Evolutionary conservation across 2,329 filamentous ascomycete species (phyloP), one percentile per base, ranked within the genome.

Genomic region (Cryphonectria nitschkei): DNA sequence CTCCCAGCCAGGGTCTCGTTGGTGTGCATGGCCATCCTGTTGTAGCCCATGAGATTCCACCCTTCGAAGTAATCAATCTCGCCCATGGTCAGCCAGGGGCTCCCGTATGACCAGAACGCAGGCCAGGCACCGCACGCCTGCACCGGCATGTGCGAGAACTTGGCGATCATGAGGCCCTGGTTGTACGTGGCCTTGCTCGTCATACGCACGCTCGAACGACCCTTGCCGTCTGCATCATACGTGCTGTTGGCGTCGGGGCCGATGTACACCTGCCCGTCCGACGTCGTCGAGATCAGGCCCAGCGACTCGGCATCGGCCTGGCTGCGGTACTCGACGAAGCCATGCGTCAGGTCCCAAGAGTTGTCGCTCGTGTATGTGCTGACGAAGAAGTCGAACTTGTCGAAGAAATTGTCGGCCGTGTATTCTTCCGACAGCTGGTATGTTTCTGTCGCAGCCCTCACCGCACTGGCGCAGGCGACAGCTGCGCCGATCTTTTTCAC

Each of bases 271-370:
- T 46, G 46, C 8, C 65, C 65, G 34, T 74, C 74, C 26, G 79
- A 72, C n/a, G 74, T 78, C 26, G 76, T 78, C 32, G 76, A 75
- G 66, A 82, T 75, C 6, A 85, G 76, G 26, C 80, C 80, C 37
- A 81, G 75, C 4, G 68, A 70, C 16, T 76, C 62, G 22, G 84
- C 84, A 26, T 80, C 77, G 1, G 72, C 32, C 68, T 77, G 74
- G 76, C 68, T 78, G 63, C 79, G 77, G 74, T 85, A 94, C 69
- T 84, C 81, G 68, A 93, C 91, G 75, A 86, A 92, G 11, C 91
- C 92, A 68, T 86, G 77, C 64, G 89, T 93, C 11, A 89, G 89
- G 75, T 94, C 91, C 67, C 60, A 63, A 4, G 58, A 64, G 16
- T 75, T 61, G 34, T 73, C 76, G 68, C 77, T 50, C n/a, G 39